phyloP scores from a whole-genome alignment of 148 eudicot genomes.

The Spergularia bocconei region DNA sequence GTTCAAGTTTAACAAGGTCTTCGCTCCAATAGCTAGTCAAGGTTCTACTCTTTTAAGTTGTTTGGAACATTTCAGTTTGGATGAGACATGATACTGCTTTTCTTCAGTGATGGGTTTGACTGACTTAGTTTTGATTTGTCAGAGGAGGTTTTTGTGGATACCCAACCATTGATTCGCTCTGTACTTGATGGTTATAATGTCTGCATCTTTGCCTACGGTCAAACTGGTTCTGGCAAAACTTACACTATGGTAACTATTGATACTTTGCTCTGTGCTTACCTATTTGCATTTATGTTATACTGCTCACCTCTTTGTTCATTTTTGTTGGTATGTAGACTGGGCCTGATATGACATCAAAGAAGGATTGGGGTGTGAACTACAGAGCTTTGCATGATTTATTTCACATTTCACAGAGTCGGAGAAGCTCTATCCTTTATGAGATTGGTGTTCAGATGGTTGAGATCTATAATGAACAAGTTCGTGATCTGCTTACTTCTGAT shows the following conservation, averaged over 20 bases:
- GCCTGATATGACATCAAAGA: slow-evolving; percentile 58
- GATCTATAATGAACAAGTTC: slow-evolving; percentile 94
- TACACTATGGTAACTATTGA: slow-evolving; percentile 73
- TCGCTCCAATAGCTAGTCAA: slow-evolving; percentile 78
- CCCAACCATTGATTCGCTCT: slow-evolving; percentile 79
- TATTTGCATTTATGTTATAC: background rate
- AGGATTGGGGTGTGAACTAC: slow-evolving; percentile 90
- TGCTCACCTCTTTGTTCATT: slow-evolving; percentile 18
- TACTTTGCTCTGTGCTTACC: background rate
- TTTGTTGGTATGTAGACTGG: slow-evolving; percentile 47
- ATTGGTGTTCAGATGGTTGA: slow-evolving; percentile 91
- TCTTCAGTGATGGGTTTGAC: background rate
- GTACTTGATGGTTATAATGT: slow-evolving; percentile 91
- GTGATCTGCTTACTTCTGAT: slow-evolving; percentile 62
- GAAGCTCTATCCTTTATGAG: slow-evolving; percentile 62
- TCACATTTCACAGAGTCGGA: slow-evolving; percentile 67
- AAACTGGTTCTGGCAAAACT: slow-evolving; percentile 93
- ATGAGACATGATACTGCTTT: background rate
- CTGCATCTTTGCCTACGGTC: slow-evolving; percentile 94
- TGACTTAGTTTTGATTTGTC: slow-evolving; percentile 23
- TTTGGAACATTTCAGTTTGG: background rate
- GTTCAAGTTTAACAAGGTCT: slow-evolving; percentile 86
- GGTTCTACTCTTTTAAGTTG: slow-evolving; percentile 34
- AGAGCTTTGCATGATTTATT: slow-evolving; percentile 86
- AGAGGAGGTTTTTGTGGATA: slow-evolving; percentile 88